These are phyloP conservation scores for Rhizopus arrhizus DNA, from an alignment of 371 early-diverging fungal genomes.

Conservation along the genomic window DNA sequence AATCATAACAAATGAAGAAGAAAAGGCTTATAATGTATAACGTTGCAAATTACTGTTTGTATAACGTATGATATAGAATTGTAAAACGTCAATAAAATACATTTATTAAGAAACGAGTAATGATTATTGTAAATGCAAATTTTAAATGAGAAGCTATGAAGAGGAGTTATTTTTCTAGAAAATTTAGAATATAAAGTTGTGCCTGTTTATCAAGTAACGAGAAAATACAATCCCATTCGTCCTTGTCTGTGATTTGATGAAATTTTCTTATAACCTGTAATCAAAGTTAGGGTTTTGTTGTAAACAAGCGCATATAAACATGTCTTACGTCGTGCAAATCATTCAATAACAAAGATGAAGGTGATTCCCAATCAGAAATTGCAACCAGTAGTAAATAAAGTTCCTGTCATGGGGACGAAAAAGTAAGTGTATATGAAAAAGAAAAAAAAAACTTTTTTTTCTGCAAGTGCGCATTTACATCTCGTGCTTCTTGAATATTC, in stretches of 20 bases:
- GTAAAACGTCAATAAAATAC: too few species aligned
- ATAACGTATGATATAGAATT: too few species aligned
- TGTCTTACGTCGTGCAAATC: conserved; percentile 18
- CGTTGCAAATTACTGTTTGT: too few species aligned
- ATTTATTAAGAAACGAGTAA: too few species aligned
- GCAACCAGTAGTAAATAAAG: conserved; percentile 13
- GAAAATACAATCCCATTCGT: conserved; percentile 8
- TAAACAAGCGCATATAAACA: not conserved
- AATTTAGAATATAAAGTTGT: not conserved
- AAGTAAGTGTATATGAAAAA: not conserved
- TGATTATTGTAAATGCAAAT: too few species aligned
- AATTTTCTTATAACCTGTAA: conserved; percentile 11
- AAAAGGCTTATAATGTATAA: too few species aligned
- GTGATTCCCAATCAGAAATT: conserved; percentile 8
- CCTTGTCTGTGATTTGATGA: not conserved
- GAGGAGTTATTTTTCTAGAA: not conserved
- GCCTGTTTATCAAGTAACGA: conserved; percentile 4
- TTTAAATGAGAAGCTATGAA: too few species aligned
- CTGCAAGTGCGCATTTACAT: conserved; percentile 24
- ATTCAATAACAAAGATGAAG: conserved; percentile 6
- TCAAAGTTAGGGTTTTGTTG: not conserved
- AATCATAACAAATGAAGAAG: too few species aligned
- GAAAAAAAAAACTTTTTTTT: not conserved
- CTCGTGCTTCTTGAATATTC: conserved; percentile 74
- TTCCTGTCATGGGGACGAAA: conserved; percentile 1